Conservation (phyloP, 73 alveolate species). For the Paramecium primaurelia region DNA sequence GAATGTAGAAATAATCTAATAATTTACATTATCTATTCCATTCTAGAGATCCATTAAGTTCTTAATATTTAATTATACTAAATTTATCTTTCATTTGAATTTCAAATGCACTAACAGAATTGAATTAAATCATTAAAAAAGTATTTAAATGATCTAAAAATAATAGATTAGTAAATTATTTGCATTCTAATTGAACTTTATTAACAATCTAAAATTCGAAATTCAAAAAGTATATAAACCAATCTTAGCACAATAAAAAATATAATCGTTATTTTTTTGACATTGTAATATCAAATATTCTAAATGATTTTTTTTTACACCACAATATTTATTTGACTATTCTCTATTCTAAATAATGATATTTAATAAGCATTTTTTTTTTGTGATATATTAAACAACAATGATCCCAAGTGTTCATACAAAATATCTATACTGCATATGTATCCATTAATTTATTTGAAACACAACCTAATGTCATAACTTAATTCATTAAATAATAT, state of each 20-base stretch:
- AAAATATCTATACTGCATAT: neutral
- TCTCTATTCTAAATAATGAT: neutral
- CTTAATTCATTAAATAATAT: neutral
- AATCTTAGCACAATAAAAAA: conserved; percentile 15
- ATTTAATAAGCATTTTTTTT: neutral
- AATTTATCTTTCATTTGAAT: neutral
- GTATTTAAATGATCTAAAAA: neutral
- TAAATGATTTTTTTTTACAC: conserved; percentile 13
- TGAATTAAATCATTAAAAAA: neutral
- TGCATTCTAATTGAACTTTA: neutral
- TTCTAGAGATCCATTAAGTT: neutral
- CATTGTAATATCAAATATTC: conserved; percentile 16
- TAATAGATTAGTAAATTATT: neutral
- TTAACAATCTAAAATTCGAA: neutral
- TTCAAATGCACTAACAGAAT: neutral
- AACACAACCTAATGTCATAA: neutral
- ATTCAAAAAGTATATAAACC: neutral
- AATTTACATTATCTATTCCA: neutral
- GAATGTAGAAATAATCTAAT: neutral
- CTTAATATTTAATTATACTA: neutral
- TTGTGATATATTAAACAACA: neutral
- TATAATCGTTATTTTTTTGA: neutral
- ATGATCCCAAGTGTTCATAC: conserved; percentile 5
- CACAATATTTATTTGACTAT: neutral
- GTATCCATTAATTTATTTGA: neutral